Conservation (phyloP, 768 basidiomycete species). For the Leccinum boreale region DNA sequence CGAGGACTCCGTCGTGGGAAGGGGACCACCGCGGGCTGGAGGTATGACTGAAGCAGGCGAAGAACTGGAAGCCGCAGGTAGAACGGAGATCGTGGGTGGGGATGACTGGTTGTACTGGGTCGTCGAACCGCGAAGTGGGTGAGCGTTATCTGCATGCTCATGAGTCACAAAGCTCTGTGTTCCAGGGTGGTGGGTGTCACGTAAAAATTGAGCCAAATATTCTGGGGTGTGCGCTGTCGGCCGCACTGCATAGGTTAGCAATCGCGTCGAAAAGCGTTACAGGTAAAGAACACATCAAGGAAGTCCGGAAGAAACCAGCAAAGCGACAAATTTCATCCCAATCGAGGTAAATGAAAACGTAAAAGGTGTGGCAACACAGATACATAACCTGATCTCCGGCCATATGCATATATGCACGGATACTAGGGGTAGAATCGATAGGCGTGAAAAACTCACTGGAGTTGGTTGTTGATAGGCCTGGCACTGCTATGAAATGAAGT, state of each 20-base stretch:
- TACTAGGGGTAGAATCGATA: neutral
- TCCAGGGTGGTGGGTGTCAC: neutral
- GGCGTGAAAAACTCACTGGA: slow-evolving; percentile 6
- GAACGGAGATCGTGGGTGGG: neutral
- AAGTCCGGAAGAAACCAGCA: neutral
- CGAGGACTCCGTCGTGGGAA: neutral
- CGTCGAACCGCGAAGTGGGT: neutral
- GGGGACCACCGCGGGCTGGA: neutral
- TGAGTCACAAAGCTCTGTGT: neutral
- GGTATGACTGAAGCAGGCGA: neutral
- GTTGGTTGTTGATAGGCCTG: neutral
- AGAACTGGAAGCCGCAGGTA: neutral
- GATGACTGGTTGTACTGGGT: neutral
- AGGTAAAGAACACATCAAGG: neutral
- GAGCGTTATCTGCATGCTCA: neutral
- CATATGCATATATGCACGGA: neutral
- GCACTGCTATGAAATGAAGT: slow-evolving; percentile 3
- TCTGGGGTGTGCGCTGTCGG: slow-evolving; percentile 2
- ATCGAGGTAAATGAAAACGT: neutral
- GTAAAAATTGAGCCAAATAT: neutral
- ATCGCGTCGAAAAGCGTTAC: neutral
- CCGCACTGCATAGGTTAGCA: slow-evolving; percentile 9
- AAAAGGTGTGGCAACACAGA: neutral
- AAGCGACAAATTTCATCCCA: neutral
- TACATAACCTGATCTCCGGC: neutral